Percentiles rank a stretch among this genome's conserved stretches.
These are phyloP conservation scores for Zygotorulaspora sp. DNA, from an alignment of 805 yeast genomes.

Conservation along the genomic window DNA sequence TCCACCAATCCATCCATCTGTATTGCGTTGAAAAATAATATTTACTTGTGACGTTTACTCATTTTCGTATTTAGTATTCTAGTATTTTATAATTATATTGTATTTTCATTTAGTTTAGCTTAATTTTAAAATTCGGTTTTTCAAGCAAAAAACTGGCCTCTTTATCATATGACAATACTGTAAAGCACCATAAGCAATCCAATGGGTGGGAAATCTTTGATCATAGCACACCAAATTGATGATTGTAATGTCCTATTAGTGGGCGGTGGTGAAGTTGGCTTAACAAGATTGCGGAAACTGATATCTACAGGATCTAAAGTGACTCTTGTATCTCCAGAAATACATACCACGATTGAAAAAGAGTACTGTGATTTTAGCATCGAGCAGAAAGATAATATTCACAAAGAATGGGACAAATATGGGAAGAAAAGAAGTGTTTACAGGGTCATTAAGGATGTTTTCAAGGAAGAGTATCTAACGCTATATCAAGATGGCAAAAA, in stretches of 20 bases:
- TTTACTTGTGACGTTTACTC: slow-evolving; percentile 1
- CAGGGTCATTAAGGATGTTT: slow-evolving; percentile 16
- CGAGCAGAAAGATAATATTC: slow-evolving; percentile 4
- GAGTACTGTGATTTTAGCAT: slow-evolving; percentile 9
- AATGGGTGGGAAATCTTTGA: slow-evolving; percentile 23
- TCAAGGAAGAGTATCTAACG: slow-evolving; percentile 15
- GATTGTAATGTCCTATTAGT: slow-evolving; percentile 28
- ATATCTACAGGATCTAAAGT: slow-evolving; percentile 33
- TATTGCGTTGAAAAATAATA: slow-evolving; percentile 13
- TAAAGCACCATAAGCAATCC: background rate
- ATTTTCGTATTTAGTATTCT: slow-evolving; percentile 1
- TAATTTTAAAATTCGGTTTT: slow-evolving; percentile 6
- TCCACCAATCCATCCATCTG: slow-evolving; percentile 24
- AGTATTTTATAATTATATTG: background rate
- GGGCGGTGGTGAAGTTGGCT: slow-evolving; percentile 36
- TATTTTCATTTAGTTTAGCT: slow-evolving; percentile 2
- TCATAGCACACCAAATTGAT: slow-evolving; percentile 30
- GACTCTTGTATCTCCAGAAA: slow-evolving; percentile 28
- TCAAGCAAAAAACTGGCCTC: background rate
- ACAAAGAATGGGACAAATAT: slow-evolving; percentile 17
- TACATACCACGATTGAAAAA: slow-evolving; percentile 16
- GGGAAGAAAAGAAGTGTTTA: slow-evolving; percentile 13
- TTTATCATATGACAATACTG: background rate
- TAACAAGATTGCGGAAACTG: slow-evolving; percentile 31
- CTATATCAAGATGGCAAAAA: slow-evolving; percentile 16